Evolutionary conservation across 352 stramenopile species (phyloP).

Genomic region (Globisporangium yorkense): DNA sequence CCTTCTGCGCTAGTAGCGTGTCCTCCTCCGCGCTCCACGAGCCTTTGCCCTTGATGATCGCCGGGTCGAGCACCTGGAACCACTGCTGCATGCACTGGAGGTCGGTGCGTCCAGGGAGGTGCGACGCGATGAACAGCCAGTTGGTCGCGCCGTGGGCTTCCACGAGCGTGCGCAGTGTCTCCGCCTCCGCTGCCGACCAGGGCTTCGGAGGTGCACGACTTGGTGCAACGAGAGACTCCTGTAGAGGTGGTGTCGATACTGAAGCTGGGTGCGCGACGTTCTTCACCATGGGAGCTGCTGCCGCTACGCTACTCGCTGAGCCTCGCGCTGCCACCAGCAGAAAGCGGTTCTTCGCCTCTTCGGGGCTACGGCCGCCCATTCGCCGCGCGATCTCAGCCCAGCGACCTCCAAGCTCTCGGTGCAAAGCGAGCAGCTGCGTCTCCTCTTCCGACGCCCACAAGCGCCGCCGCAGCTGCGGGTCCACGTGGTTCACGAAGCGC

Average conservation of each 20-base stretch:
- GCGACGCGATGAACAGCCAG: constrained; percentile 73
- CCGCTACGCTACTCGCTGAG: not conserved
- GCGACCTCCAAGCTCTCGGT: constrained; percentile 18
- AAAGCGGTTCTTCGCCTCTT: constrained; percentile 58
- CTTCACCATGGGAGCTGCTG: not conserved
- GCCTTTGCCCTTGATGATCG: constrained; percentile 51
- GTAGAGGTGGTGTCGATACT: not conserved
- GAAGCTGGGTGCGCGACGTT: not conserved
- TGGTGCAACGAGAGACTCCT: not conserved
- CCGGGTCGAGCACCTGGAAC: constrained; percentile 45
- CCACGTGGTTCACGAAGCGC: constrained; percentile 66
- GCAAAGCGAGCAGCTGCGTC: constrained; percentile 24
- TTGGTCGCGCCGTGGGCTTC: constrained; percentile 40
- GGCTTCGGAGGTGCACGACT: constrained; percentile 7
- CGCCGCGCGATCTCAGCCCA: constrained; percentile 33
- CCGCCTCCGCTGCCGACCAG: constrained; percentile 21
- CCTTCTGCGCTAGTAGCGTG: constrained; percentile 29
- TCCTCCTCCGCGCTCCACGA: constrained; percentile 54
- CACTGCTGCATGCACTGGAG: constrained; percentile 78
- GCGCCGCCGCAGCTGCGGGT: constrained; percentile 20
- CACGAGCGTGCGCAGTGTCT: constrained; percentile 32
- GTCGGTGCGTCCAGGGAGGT: constrained; percentile 59
- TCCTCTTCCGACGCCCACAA: constrained; percentile 50
- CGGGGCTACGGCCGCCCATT: constrained; percentile 29
- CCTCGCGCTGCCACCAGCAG: constrained; percentile 16